Percentiles rank a stretch among this genome's conserved stretches.
These are phyloP conservation scores for Babesia gibsoni DNA, from an alignment of 169 alveolate genomes.

Conservation along the genomic window DNA sequence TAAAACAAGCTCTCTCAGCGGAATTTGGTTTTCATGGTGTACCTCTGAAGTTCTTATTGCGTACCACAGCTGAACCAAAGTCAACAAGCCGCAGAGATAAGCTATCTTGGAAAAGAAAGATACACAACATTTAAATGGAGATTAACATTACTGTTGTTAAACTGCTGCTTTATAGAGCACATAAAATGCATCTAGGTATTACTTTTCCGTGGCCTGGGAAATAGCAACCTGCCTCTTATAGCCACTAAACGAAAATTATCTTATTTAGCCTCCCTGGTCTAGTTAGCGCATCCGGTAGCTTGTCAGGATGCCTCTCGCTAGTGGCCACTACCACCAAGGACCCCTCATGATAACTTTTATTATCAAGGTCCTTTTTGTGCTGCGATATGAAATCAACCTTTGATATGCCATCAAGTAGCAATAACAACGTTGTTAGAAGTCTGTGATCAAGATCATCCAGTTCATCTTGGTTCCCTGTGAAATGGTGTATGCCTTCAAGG, in stretches of 20 bases:
- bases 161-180: not conserved
- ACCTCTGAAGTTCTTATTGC: slow-evolving; percentile 64
- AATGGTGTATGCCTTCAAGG: slow-evolving; percentile 56
- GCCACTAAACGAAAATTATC: not conserved
- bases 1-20: slow-evolving; percentile 67
- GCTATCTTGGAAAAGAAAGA: slow-evolving; percentile 64
- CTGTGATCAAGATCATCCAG: slow-evolving; percentile 31
- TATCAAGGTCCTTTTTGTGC: not conserved
- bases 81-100: slow-evolving; percentile 47
- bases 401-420: slow-evolving; percentile 46
- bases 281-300: slow-evolving; percentile 33
- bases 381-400: slow-evolving; percentile 3
- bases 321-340: slow-evolving; percentile 53
- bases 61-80: slow-evolving; percentile 71
- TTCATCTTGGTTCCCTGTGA: slow-evolving; percentile 7
- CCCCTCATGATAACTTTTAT: not conserved
- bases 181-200: no score
- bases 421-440: slow-evolving; percentile 32
- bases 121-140: not conserved
- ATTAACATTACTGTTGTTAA: not conserved
- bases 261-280: slow-evolving; percentile 58
- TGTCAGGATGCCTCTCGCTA: slow-evolving; percentile 32
- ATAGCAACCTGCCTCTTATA: no score
- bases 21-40: slow-evolving; percentile 64
- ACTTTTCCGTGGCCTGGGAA: no score